Evolutionary conservation across 2,329 filamentous ascomycete genomes (phyloP).

Genomic region (Myriangium duriaei): DNA sequence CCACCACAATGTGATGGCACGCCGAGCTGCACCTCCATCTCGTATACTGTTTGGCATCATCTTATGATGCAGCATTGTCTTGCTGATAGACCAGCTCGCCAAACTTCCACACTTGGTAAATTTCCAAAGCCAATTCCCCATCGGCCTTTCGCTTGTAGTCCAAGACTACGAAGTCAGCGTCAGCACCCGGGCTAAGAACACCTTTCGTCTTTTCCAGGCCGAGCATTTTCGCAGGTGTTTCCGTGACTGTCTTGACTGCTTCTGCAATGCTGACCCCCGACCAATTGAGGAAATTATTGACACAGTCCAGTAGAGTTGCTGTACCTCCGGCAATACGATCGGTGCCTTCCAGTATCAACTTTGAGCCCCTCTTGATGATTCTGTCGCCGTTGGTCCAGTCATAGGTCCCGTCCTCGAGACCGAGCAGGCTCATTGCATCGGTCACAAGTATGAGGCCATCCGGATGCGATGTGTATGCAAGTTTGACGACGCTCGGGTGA

Average conservation of each 20-base stretch:
- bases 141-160: constrained; percentile 34
- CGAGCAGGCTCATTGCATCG: constrained; percentile 46
- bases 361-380: constrained; percentile 57
- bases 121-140: constrained; percentile 40
- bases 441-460: neutral
- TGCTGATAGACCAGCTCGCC: constrained; percentile 40
- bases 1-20: no score
- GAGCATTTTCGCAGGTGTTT: constrained; percentile 66
- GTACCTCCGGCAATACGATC: constrained; percentile 56
- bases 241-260: constrained; percentile 60
- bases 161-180: constrained; percentile 52
- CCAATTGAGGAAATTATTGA: constrained; percentile 70
- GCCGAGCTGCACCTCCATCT: no score
- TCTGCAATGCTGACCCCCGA: constrained; percentile 55
- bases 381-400: constrained; percentile 66
- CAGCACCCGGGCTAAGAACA: constrained; percentile 30
- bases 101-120: constrained; percentile 77
- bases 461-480: constrained; percentile 77
- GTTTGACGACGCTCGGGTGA: constrained; percentile 77
- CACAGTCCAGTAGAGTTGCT: constrained; percentile 58
- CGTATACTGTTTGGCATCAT: no score
- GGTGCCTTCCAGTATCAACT: constrained; percentile 65
- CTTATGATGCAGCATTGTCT: no score
- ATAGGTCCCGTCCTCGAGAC: constrained; percentile 72
- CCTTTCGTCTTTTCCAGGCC: constrained; percentile 57